Base-by-base conservation (phyloP, 441 rosid genomes). In the Arabidopsis hybrid region DNA sequence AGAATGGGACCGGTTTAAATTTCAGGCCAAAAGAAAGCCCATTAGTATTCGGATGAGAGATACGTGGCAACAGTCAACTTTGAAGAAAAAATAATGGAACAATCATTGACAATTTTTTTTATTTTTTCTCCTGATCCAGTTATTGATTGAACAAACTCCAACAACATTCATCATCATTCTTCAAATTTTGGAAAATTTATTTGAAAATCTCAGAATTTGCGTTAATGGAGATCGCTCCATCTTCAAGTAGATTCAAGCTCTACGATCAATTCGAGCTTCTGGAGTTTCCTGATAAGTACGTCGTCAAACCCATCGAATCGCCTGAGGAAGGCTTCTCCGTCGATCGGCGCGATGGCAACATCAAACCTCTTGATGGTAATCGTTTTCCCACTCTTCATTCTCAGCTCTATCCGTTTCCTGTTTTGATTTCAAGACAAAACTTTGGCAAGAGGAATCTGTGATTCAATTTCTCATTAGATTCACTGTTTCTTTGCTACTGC, bases 301-400 rank as follows among this genome's bases (percentile, higher is more conserved):
- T 95, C 68, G 77, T 92, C 80, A 87, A 80, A 73, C 81, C 97
- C 38, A 60, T 79, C 16, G 87, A 82, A 40, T 85, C 86, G 73
- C 89, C 90, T n/a, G 82, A 77, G 18, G 80, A 82, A 34, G 98
- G 97, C 78, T 95, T 95, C 91, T 85, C 85, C 45, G 84, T 92
- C 69, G 71, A 65, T 71, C 93, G 97, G 36, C 83, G 84, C 43
- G 87, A 87, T 66, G 98, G 99, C 16, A 78, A 80, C 76, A 76
- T 95, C 75, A 80, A 84, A 74, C 81, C 74, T 42, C 85, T 91
- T 14, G 69, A 65, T 29, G 93, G 95, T 86, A 73, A 66, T 40
- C 81, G 8, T 47, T 17, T 45, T 6, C 60, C 50, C 1, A 11
- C 1, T 31, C 45, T 17, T 39, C 9, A 35, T 0, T 29, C 17